A percentile compares a stretch with the other conserved stretches of the same genome.
Evolutionary conservation across 1,284 basidiomycete species (phyloP).

Genomic region (Austroboletus olivaceoglutinosus): DNA sequence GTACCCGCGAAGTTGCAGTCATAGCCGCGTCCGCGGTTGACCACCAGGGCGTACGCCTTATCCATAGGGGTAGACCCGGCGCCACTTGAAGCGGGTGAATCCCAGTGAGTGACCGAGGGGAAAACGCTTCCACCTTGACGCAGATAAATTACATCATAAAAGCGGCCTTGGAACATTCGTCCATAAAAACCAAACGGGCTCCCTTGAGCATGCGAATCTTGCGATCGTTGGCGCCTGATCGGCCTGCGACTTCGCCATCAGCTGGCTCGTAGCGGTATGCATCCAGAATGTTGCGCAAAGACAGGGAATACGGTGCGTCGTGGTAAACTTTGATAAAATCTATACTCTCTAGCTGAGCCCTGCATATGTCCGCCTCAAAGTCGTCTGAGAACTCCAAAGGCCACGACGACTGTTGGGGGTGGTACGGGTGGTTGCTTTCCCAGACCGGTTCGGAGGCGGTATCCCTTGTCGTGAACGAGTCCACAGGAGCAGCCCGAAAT

Average conservation of each 20-base stretch:
- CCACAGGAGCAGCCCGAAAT: slow-evolving; percentile 41
- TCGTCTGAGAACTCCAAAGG: slow-evolving; percentile 7
- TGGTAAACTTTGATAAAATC: slow-evolving; percentile 67
- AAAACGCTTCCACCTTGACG: slow-evolving; percentile 20
- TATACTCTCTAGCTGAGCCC: slow-evolving; percentile 31
- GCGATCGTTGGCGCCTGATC: slow-evolving; percentile 29
- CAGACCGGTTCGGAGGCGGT: slow-evolving; percentile 16
- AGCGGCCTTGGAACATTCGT: slow-evolving; percentile 43
- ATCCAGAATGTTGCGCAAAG: slow-evolving; percentile 51
- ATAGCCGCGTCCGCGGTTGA: slow-evolving; percentile 6
- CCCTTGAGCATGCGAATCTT: slow-evolving; percentile 36
- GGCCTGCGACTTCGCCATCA: slow-evolving; percentile 13
- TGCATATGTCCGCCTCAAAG: slow-evolving; percentile 15
- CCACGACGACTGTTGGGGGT: slow-evolving; percentile 4
- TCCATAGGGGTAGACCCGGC: slow-evolving; percentile 19
- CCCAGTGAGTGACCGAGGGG: slow-evolving; percentile 9
- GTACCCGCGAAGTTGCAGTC: slow-evolving; percentile 12
- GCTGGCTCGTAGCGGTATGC: slow-evolving; percentile 38
- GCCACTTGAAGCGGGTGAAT: slow-evolving; percentile 22
- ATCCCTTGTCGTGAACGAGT: slow-evolving; percentile 8
- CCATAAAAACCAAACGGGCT: slow-evolving; percentile 40
- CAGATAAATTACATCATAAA: slow-evolving; percentile 37
- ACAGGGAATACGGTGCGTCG: slow-evolving; percentile 47
- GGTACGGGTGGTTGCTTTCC: slow-evolving; percentile 23
- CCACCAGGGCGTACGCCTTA: slow-evolving; percentile 2